Evolutionary conservation across 2,329 filamentous ascomycete species (phyloP).

Genomic region (Colletotrichum tofieldiae): DNA sequence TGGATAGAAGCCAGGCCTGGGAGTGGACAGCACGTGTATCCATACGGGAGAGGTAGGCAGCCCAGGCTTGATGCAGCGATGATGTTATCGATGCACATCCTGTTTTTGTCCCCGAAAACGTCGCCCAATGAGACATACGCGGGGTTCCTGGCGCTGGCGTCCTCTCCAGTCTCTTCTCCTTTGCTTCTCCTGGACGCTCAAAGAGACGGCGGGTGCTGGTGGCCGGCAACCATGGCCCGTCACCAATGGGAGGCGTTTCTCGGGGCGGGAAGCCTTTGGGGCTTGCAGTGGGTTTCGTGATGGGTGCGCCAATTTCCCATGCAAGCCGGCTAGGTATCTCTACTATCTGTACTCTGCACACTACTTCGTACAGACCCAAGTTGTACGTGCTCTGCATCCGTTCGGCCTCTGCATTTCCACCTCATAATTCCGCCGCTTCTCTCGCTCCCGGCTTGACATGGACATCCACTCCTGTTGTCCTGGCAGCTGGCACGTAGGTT

Average conservation of each 20-base stretch:
- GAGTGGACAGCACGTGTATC: conserved; percentile 10
- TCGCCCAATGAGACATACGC: conserved; percentile 37
- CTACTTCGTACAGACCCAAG: background rate
- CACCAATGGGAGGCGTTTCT: conserved; percentile 14
- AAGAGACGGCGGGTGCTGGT: background rate
- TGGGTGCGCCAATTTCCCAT: conserved; percentile 17
- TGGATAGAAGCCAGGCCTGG: conserved; percentile 1
- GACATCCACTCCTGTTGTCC: conserved; percentile 11
- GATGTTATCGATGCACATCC: conserved; percentile 43
- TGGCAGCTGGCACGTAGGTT: conserved; percentile 15
- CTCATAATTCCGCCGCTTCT: background rate
- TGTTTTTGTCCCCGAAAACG: conserved; percentile 37
- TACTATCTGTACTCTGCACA: background rate
- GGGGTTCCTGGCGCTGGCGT: conserved; percentile 26
- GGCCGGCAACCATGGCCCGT: background rate
- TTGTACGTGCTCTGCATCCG: background rate
- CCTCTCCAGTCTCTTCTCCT: background rate
- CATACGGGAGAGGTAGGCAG: background rate
- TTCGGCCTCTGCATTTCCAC: conserved; percentile 1
- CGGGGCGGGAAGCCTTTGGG: conserved; percentile 6
- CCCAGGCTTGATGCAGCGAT: conserved; percentile 42
- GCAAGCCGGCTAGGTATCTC: background rate
- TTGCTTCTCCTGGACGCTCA: background rate
- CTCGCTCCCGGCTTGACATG: conserved; percentile 17
- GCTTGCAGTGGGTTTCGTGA: conserved; percentile 10